Evolutionary conservation across 345 rosid genomes (phyloP).

Genomic region (Conringia planisiliqua): DNA sequence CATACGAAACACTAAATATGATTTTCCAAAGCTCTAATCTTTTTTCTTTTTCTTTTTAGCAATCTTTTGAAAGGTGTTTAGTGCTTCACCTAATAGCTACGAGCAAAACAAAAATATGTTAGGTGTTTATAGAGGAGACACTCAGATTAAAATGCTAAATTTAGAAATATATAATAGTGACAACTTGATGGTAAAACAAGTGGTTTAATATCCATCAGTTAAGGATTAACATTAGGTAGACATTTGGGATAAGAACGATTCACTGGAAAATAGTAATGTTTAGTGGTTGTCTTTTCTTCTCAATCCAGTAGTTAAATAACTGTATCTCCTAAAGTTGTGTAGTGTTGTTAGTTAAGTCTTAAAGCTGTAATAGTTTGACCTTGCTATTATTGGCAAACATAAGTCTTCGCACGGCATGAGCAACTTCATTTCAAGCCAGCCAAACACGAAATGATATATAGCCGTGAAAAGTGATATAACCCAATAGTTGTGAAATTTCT

Average conservation of each 20-base stretch:
- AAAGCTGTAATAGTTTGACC: neutral
- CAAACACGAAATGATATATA: too few relatives aligned
- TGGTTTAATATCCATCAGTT: slow-evolving; percentile 10
- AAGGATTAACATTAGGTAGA: slow-evolving; percentile 11
- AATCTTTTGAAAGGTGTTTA: neutral
- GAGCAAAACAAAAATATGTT: neutral
- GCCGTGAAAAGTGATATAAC: too few relatives aligned
- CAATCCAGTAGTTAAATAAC: neutral
- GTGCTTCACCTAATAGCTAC: neutral
- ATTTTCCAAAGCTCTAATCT: neutral
- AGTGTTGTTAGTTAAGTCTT: neutral
- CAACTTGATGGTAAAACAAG: slow-evolving; percentile 18
- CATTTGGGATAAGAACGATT: slow-evolving; percentile 16
- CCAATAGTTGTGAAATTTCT: neutral
- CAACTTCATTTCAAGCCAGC: neutral
- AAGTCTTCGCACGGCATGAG: neutral
- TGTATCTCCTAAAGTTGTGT: neutral
- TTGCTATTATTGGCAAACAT: slow-evolving; percentile 4
- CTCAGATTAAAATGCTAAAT: neutral
- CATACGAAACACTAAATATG: neutral
- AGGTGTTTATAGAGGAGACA: neutral
- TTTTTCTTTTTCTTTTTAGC: too few relatives aligned
- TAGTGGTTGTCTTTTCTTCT: slow-evolving; percentile 16
- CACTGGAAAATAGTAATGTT: neutral
- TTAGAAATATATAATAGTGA: slow-evolving; percentile 9